Conservation (phyloP, 331 rosid species). For the Phaseolus coccineus region DNA sequence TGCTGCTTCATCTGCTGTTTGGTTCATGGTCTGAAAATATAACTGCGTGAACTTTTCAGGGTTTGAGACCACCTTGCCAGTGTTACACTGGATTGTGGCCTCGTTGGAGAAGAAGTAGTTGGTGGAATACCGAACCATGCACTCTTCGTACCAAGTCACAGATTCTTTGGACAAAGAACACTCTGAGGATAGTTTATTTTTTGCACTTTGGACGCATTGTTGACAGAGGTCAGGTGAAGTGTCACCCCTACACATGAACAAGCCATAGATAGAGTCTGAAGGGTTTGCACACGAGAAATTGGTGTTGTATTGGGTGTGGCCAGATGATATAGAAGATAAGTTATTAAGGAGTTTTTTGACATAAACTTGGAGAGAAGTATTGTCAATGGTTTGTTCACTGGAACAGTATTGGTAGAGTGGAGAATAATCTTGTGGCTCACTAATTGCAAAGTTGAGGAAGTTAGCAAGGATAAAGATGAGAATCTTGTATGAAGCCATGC, state of each 20-base stretch:
- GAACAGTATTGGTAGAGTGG: too few relatives aligned
- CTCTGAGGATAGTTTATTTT: not conserved
- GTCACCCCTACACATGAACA: conserved; percentile 67
- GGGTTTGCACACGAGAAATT: not conserved
- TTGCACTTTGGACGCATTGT: conserved; percentile 44
- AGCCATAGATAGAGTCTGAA: conserved; percentile 37
- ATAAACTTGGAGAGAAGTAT: too few relatives aligned
- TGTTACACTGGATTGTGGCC: not conserved
- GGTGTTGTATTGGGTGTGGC: conserved; percentile 17
- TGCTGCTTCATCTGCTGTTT: conserved; percentile 27
- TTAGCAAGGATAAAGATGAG: too few relatives aligned
- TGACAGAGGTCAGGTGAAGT: conserved; percentile 34
- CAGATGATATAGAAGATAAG: too few relatives aligned
- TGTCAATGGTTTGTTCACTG: too few relatives aligned
- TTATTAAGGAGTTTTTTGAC: too few relatives aligned
- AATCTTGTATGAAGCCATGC: too few relatives aligned
- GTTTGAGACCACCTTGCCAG: not conserved
- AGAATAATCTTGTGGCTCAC: too few relatives aligned
- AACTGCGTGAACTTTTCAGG: conserved; percentile 11
- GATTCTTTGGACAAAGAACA: conserved; percentile 46
- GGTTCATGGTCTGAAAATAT: not conserved
- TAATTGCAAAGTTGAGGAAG: too few relatives aligned
- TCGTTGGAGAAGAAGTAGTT: conserved; percentile 44
- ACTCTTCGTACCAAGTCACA: conserved; percentile 57
- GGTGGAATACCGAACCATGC: conserved; percentile 57